Conservation (phyloP, 345 rosid species). For the Odontarrhena argentea region DNA sequence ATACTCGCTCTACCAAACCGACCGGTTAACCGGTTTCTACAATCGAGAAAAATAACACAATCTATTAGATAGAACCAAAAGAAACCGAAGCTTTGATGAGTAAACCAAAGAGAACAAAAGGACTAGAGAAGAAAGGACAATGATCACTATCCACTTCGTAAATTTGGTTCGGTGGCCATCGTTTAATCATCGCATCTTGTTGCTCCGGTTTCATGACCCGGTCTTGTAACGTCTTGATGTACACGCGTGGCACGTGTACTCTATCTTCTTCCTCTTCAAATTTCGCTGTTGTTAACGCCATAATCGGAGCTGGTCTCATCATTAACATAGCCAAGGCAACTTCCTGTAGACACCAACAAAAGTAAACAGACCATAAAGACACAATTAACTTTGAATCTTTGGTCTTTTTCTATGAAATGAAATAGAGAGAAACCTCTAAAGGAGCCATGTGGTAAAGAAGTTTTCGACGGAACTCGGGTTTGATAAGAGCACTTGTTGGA, state of each 20-base stretch:
- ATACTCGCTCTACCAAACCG: background rate
- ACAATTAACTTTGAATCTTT: background rate
- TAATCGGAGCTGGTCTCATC: constrained; percentile 69
- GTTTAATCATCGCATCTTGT: constrained; percentile 71
- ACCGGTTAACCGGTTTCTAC: constrained; percentile 12
- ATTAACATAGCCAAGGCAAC: constrained; percentile 70
- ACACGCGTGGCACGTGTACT: constrained; percentile 56
- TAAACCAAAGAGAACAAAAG: constrained; percentile 65
- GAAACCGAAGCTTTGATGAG: constrained; percentile 66
- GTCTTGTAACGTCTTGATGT: constrained; percentile 69
- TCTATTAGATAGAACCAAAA: constrained; percentile 27
- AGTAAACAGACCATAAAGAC: background rate
- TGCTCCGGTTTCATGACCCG: constrained; percentile 67
- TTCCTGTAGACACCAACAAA: constrained; percentile 49
- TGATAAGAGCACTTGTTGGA: constrained; percentile 73
- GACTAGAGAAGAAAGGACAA: constrained; percentile 80
- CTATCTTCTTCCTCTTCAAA: constrained; percentile 34
- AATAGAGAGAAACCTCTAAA: constrained; percentile 56
- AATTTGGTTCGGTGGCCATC: constrained; percentile 71
- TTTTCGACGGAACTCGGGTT: constrained; percentile 57
- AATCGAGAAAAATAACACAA: constrained; percentile 7
- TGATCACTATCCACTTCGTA: constrained; percentile 72
- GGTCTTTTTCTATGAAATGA: constrained; percentile 11
- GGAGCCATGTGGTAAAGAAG: constrained; percentile 70
- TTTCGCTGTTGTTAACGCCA: constrained; percentile 56